Conservation (phyloP, 106 monocot genomes). For the Acorus gramineus region DNA sequence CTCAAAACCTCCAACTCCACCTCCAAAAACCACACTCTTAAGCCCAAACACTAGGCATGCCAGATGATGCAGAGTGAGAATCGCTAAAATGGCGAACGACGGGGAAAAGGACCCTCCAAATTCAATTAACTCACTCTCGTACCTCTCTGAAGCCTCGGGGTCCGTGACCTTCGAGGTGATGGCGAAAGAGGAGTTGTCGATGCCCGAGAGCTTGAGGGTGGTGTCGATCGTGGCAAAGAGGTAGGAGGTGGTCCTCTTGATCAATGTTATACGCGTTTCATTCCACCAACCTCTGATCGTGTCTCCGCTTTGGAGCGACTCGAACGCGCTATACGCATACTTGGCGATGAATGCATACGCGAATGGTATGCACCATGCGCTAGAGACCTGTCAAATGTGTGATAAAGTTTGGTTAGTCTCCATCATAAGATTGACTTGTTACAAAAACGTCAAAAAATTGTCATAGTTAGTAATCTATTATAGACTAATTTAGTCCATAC, state of each 20-base stretch:
- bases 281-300: constrained; percentile 44
- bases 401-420: no score
- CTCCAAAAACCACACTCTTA: constrained; percentile 2
- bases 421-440: no score
- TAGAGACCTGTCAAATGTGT: constrained; percentile 20
- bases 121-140: constrained; percentile 34
- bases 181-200: constrained; percentile 7
- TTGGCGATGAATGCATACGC: constrained; percentile 24
- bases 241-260: constrained; percentile 22
- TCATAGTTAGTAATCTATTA: no score
- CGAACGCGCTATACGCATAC: constrained; percentile 14
- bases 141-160: constrained; percentile 21
- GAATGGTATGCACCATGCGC: constrained; percentile 42
- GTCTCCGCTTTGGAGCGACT: constrained; percentile 12
- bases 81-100: constrained; percentile 11
- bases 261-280: constrained; percentile 24
- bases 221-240: constrained; percentile 22
- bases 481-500: no score
- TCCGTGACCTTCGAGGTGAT: constrained; percentile 30
- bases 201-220: constrained; percentile 7
- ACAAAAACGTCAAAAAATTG: no score
- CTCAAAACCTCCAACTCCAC: not conserved
- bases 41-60: constrained; percentile 7
- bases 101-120: constrained; percentile 14
- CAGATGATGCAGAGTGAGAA: constrained; percentile 8